Evolutionary conservation across 2,329 filamentous ascomycete species (phyloP).

Genomic region (Intubia oerlemansii): DNA sequence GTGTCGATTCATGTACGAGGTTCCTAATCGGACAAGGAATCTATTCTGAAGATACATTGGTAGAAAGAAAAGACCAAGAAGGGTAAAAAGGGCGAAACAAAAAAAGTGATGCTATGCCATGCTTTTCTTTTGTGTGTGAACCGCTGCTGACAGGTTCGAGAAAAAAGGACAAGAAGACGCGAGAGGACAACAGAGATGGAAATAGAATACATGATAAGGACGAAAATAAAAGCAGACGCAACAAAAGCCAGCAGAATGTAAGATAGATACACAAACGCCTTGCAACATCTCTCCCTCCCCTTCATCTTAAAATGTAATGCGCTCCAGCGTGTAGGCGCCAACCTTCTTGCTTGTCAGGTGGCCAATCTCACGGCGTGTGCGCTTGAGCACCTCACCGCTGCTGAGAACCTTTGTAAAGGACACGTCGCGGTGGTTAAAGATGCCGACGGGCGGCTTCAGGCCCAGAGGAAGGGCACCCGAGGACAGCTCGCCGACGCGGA

Average conservation of each 20-base stretch:
- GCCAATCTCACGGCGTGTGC: conserved; percentile 53
- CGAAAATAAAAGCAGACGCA: no score
- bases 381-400: conserved; percentile 47
- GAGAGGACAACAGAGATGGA: neutral
- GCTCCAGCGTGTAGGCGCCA: conserved; percentile 66
- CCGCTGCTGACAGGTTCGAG: no score
- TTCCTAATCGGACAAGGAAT: no score
- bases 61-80: no score
- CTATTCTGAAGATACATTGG: no score
- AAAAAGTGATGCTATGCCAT: no score
- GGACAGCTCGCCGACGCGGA: conserved; percentile 19
- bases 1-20: no score
- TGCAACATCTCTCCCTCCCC: no score
- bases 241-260: neutral
- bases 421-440: conserved; percentile 3
- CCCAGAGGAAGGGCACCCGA: conserved; percentile 42
- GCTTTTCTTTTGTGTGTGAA: no score
- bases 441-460: conserved; percentile 27
- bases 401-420: conserved; percentile 37
- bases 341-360: conserved; percentile 61
- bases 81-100: no score
- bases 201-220: no score
- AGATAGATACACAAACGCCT: neutral
- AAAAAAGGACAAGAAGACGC: no score
- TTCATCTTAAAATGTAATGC: conserved; percentile 42